Evolutionary conservation across 345 rosid species (phyloP).

Genomic region (Eucalyptus marginata): DNA sequence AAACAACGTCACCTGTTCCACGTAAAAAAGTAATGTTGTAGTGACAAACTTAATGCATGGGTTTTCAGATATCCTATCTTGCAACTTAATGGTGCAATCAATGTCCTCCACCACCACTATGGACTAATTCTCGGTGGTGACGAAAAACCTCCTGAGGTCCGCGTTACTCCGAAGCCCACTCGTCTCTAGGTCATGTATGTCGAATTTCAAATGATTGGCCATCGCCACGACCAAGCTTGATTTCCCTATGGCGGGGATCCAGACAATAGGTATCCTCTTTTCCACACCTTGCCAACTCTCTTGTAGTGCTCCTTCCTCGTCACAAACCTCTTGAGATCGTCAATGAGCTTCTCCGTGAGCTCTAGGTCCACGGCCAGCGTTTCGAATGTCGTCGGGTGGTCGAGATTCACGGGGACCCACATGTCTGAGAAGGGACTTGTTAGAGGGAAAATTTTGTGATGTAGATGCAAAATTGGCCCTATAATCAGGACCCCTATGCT

Average conservation of each 20-base stretch:
- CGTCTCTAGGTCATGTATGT: too few relatives aligned
- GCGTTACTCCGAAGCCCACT: not conserved
- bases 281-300: constrained; percentile 5
- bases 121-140: not conserved
- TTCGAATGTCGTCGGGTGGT: not conserved
- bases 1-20: constrained; percentile 23
- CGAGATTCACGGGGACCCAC: constrained; percentile 44
- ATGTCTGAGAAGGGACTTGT: not conserved
- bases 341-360: not conserved
- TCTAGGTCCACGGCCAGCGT: not conserved
- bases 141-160: not conserved
- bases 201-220: too few relatives aligned
- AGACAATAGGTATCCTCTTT: too few relatives aligned
- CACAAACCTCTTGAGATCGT: not conserved
- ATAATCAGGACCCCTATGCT: too few relatives aligned
- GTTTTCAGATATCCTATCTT: too few relatives aligned
- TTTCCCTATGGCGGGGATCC: too few relatives aligned
- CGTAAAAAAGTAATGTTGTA: too few relatives aligned
- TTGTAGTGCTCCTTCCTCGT: not conserved
- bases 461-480: not conserved
- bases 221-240: too few relatives aligned
- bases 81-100: not conserved
- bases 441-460: not conserved
- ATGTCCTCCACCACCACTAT: constrained; percentile 5
- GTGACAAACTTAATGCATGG: too few relatives aligned